Evolutionary conservation across 495 filamentous ascomycete species (phyloP).

Genomic region (Astrothelium subdiscretum): DNA sequence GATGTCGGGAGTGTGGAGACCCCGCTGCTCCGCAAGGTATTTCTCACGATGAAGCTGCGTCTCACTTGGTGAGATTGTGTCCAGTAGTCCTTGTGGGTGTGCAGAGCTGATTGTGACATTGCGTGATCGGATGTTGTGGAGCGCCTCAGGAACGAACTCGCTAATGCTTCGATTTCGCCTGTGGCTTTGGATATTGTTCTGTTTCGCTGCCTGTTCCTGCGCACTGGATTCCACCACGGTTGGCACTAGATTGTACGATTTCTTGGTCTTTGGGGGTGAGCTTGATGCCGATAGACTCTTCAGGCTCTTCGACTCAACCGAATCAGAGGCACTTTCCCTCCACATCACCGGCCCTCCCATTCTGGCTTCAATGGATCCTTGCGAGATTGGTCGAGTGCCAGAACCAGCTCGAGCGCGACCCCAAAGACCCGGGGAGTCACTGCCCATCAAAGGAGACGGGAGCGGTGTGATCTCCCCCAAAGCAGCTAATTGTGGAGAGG

Average conservation of each 20-base stretch:
- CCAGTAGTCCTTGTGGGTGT: constrained; percentile 19
- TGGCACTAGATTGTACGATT: constrained; percentile 18
- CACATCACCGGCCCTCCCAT: background rate
- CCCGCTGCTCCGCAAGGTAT: constrained; percentile 66
- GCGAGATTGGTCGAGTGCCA: constrained; percentile 1
- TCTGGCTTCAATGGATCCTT: constrained; percentile 25
- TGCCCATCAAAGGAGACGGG: constrained; percentile 69
- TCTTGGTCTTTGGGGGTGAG: constrained; percentile 10
- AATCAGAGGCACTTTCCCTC: background rate
- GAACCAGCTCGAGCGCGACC: constrained; percentile 21
- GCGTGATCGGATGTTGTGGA: constrained; percentile 51
- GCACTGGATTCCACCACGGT: constrained; percentile 24
- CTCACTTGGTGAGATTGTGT: constrained; percentile 30
- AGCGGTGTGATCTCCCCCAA: constrained; percentile 87
- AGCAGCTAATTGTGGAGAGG: constrained; percentile 65
- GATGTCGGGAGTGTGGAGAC: constrained; percentile 33
- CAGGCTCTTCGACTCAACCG: constrained; percentile 10
- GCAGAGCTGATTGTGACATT: constrained; percentile 47
- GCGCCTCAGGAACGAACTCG: constrained; percentile 67
- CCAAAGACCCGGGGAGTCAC: constrained; percentile 53
- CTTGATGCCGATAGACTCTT: constrained; percentile 12
- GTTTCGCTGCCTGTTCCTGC: constrained; percentile 26
- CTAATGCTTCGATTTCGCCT: constrained; percentile 70
- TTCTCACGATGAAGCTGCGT: constrained; percentile 61
- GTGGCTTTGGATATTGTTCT: constrained; percentile 33